A percentile compares a stretch with the other conserved stretches of the same genome.
Conservation (phyloP, 1,284 basidiomycete species). For the Rugiboletus extremiorientalis region DNA sequence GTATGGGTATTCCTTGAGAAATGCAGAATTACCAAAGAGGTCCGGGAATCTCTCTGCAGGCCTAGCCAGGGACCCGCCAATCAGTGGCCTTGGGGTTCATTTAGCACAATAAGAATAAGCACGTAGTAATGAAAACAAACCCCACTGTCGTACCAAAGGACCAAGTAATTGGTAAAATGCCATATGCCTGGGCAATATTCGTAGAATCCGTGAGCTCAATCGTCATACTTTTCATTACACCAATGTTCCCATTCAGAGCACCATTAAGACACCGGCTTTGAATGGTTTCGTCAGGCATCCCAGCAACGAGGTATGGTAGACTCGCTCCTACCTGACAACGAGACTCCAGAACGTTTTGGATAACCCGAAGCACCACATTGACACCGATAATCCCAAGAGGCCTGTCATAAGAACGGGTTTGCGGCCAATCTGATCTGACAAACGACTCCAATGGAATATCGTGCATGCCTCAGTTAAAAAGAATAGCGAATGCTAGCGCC, state of each 20-base stretch:
- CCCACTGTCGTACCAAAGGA: constrained; percentile 42
- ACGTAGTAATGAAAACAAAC: constrained; percentile 26
- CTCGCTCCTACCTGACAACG: constrained; percentile 45
- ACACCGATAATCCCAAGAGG: constrained; percentile 53
- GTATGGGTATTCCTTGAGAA: constrained; percentile 63
- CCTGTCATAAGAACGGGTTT: constrained; percentile 64
- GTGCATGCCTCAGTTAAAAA: constrained; percentile 55
- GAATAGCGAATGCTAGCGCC: constrained; percentile 49
- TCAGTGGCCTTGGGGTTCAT: constrained; percentile 45
- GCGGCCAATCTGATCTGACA: constrained; percentile 64
- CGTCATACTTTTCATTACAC: constrained; percentile 44
- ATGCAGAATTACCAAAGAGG: constrained; percentile 47
- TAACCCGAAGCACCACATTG: constrained; percentile 63
- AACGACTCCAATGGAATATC: constrained; percentile 64
- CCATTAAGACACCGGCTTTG: constrained; percentile 39
- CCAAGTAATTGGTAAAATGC: constrained; percentile 48
- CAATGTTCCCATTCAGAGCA: constrained; percentile 47
- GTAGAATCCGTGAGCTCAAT: constrained; percentile 39
- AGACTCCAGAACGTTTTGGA: constrained; percentile 58
- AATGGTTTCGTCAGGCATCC: neutral
- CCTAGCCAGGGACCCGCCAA: constrained; percentile 59
- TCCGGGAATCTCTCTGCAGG: constrained; percentile 59
- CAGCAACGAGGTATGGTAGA: neutral
- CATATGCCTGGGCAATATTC: constrained; percentile 38
- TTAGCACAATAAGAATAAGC: constrained; percentile 1